These are phyloP conservation scores for Melampsora americana DNA, from an alignment of 1,284 basidiomycete species.

Conservation along the genomic window DNA sequence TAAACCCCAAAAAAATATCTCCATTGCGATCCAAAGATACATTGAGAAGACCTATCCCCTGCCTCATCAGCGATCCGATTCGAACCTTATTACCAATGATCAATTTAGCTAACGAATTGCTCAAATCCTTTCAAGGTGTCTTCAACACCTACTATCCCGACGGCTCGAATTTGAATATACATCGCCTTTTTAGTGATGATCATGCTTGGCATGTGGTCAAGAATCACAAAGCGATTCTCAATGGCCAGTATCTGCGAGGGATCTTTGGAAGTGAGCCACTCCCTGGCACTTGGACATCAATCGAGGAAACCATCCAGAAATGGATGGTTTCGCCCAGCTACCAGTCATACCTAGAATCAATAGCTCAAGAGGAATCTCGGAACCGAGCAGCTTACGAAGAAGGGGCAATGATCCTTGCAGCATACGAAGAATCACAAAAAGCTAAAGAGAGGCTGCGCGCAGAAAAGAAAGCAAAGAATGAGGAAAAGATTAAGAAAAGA, in stretches of 20 bases:
- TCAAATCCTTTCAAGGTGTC: neutral
- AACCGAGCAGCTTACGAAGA: neutral
- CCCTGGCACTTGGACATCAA: neutral
- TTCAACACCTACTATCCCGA: neutral
- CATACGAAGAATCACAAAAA: neutral
- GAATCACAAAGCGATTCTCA: neutral
- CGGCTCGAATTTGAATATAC: neutral
- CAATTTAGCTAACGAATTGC: neutral
- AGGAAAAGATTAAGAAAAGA: neutral
- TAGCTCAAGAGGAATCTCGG: neutral
- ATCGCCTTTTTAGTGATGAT: neutral
- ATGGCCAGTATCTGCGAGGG: neutral
- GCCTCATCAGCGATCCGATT: neutral
- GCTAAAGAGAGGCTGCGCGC: no score
- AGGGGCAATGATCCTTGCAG: neutral
- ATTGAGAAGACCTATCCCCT: neutral
- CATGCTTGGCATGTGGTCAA: neutral
- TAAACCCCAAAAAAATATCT: neutral
- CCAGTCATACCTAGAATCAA: neutral
- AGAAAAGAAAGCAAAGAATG: no score
- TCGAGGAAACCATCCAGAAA: neutral
- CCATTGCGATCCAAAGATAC: neutral
- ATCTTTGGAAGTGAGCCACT: conserved; percentile 5
- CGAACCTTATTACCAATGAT: neutral
- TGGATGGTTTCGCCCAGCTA: neutral